Evolutionary conservation across 176 grass and related monocot species (phyloP), one percentile per base, ranked within the genome.

Genomic region (Carex scoparia): DNA sequence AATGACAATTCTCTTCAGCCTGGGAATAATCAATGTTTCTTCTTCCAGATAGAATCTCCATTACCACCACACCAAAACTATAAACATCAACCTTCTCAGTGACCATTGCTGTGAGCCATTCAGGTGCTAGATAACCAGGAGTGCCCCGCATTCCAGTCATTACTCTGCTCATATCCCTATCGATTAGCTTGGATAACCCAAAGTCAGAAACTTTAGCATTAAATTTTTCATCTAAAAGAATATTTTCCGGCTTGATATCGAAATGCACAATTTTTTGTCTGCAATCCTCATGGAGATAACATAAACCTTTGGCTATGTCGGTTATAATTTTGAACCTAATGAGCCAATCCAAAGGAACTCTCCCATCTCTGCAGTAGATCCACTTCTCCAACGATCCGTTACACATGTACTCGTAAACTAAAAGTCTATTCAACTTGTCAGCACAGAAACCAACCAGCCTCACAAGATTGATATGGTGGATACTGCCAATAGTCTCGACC

Each of bases 251-350:
- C 38, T 92, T 92, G 44, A 95, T 83, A 85, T 93, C 94, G 18
- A 93, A 27, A 87, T 97, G 91, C 67, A 84, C 84, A 86, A 96
- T 93, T 65, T 44, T 86, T 27, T 93, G 85, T 2, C 59, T 74
- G 14, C 91, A 93, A 16, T 90, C 89, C 10, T 93, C 86, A 64
- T 97, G 89, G 72, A 97, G 91, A 76, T 97, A 97, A 35, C 84
- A 60, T 13, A 97, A 35, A 28, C 89, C 94, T 46, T 85, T 93
- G 5, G 89, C 87, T 8, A 93, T 81, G 11, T 87, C 63, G 0
- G 40, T 60, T 27, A 93, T 67, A 37, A 97, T 91, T 12, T 61
- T 82, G 6, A 2, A 18, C n/a, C 77, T 86, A 1, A 35, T 89
- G n/a, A 54, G 12, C 91, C 89, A 97, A 87, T 87, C 82, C 7